Evolutionary conservation across 495 filamentous ascomycete genomes (phyloP).

Genomic region (Xylaria nigripes): DNA sequence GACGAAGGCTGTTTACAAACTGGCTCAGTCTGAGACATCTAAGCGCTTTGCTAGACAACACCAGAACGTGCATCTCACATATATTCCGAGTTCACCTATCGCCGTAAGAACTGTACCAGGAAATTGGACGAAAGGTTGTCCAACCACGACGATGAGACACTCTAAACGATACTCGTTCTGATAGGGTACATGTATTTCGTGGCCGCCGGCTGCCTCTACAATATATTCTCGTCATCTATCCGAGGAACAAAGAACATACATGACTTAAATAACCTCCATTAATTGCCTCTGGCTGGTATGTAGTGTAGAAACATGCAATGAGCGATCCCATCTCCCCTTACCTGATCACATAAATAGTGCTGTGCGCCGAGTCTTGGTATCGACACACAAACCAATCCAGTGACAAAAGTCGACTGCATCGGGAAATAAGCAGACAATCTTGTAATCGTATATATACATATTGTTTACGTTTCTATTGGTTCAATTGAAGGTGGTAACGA

Average conservation of each 20-base stretch:
- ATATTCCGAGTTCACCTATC: conserved; percentile 86
- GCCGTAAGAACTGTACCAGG: conserved; percentile 58
- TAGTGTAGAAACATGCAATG: background rate
- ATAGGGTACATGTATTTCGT: background rate
- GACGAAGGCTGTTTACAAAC: conserved; percentile 94
- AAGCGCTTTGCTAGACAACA: conserved; percentile 83
- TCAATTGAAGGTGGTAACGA: too few relatives aligned
- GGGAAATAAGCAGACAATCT: background rate
- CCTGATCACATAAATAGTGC: background rate
- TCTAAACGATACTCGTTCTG: background rate
- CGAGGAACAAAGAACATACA: too few relatives aligned
- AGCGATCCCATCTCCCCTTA: background rate
- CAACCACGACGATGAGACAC: background rate
- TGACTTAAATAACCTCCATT: too few relatives aligned
- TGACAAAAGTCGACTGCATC: background rate
- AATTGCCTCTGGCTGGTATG: too few relatives aligned
- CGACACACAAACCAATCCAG: background rate
- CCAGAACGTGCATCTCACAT: conserved; percentile 82
- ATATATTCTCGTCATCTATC: background rate
- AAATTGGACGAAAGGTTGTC: too few relatives aligned
- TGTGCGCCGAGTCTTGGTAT: background rate
- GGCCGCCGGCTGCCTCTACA: too few relatives aligned
- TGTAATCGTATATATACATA: background rate
- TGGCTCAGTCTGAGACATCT: conserved; percentile 93
- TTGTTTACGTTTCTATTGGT: too few relatives aligned